Evolutionary conservation across 202 grass and related monocot genomes (phyloP), one percentile per base, ranked within the genome.

Genomic region (Bolboschoenoplectus hybrid): DNA sequence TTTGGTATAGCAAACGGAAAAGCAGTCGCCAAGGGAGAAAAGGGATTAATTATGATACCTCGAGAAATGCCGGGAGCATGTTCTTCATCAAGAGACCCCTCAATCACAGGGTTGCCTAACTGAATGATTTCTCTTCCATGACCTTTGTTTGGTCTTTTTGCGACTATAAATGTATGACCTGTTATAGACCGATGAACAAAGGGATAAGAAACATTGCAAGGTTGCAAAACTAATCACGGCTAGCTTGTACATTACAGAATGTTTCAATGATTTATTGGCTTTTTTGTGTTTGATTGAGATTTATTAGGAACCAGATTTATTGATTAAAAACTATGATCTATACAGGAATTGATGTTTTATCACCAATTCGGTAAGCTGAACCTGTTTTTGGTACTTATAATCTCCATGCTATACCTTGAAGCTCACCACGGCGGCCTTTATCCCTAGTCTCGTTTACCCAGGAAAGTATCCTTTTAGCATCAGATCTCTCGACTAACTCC

Each of bases 101-200:
- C 93, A 17, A 78, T 86, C 67, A 96, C 75, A 74, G 89, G 89
- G 87, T 89, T 50, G 2, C 97, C 97, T 17, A 98, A 85, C 89
- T 98, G 97, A 89, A 98, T 93, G 85, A 96, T 67, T 89, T 91
- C 93, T 86, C 97, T 90, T 82, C 97, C 97, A 86, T 96, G 97
- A 63, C 97, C 97, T 87, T 89, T 96, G 61, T 51, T 83, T 90
- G 97, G 97, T 86, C 92, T 94, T 90, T 88, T 96, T 86, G 89
- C 87, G 69, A 87, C 49, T 70, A 92, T 88, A 83, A 99, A 79
- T 51, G 91, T 98, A 80, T 86, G 91, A 12, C 96, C 91, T 90
- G 89, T 87, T 86, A 87, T 87, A 84, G 85, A 62, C 55, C 69
- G 82, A 87, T 86, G 50, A 87, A 87, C 51, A 88, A 81, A 73